Evolutionary conservation across 1,139 yeast genomes (phyloP).

Genomic region (Pichia sp.): DNA sequence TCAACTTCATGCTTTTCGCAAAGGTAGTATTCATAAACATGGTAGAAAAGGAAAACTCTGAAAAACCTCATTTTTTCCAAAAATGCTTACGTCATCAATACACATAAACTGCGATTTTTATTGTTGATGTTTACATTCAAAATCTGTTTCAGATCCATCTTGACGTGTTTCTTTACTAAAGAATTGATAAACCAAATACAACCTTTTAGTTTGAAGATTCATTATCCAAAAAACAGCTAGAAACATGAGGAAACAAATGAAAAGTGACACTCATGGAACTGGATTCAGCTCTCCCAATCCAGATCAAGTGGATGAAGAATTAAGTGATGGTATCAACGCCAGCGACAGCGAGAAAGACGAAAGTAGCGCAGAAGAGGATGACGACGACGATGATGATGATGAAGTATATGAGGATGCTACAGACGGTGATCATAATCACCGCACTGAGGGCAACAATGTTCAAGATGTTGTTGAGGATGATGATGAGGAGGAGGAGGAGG

Average conservation of each 20-base stretch:
- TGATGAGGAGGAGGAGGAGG: conserved; percentile 1
- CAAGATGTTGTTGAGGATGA: conserved; percentile 1
- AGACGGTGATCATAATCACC: background rate
- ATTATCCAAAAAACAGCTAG: background rate
- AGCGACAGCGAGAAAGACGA: conserved; percentile 1
- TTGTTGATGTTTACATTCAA: background rate
- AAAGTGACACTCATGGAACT: background rate
- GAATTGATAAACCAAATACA: background rate
- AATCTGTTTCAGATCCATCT: background rate
- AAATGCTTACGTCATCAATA: conserved; percentile 1
- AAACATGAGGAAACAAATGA: background rate
- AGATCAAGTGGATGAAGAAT: background rate
- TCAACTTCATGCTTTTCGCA: background rate
- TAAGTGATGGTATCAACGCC: background rate
- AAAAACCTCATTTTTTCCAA: background rate
- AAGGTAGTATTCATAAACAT: background rate
- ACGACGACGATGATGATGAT: background rate
- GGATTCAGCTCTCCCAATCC: background rate
- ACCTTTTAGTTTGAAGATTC: background rate
- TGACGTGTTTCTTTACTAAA: background rate
- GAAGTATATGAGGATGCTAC: background rate
- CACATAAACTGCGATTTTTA: background rate
- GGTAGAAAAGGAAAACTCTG: background rate
- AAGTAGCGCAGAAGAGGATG: background rate
- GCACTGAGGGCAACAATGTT: background rate